Evolutionary conservation across 2,329 filamentous ascomycete genomes (phyloP), one percentile per base, ranked within the genome.

Genomic region (Fusarium phyllophilum): DNA sequence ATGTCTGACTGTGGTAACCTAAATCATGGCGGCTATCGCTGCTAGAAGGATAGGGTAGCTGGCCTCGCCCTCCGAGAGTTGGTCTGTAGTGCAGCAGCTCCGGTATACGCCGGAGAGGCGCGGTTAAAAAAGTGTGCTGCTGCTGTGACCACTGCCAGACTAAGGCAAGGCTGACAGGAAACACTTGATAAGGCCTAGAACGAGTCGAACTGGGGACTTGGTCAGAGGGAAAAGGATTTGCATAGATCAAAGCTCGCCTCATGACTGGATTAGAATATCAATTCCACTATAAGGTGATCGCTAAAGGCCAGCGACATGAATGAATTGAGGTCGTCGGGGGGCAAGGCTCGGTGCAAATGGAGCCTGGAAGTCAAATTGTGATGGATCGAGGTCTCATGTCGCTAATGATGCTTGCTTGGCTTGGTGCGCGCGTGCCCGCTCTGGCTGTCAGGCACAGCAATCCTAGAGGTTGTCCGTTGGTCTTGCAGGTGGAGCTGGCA

Each of bases 391-490:
- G 62, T 51, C 46, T 59, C 67, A 74, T 52, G 55, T 66, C 72
- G 45, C 64, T 68, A 67, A 56, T 44, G 52, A 49, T 73, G 49
- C 42, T 61, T 48, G 54, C 49, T 69, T 69, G 68, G 57, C 72
- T 64, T 48, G 42, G 55, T 62, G 72, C 64, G 64, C 72, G 68
- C 72, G 68, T 75, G 72, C 68, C 72, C 62, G 49, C 62, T 69
- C 56, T 72, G 59, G 49, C 72, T 74, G 72, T n/a, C 72, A 74
- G 72, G 72, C 64, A 74, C 72, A 57, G 64, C 64, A 63, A 66
- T 68, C 57, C 59, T 57, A 69, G 63, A 74, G 72, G 68, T 68
- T 70, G 61, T 29, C 48, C 24, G 67, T 57, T 51, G 55, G 49
- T 68, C 49, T 63, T 64, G 71, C 54, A 64, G 68, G 48, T 39